Percentiles rank a stretch among this genome's conserved stretches.
Conservation (phyloP, 2,329 filamentous ascomycete species). For the Achaetomium macrosporum region DNA sequence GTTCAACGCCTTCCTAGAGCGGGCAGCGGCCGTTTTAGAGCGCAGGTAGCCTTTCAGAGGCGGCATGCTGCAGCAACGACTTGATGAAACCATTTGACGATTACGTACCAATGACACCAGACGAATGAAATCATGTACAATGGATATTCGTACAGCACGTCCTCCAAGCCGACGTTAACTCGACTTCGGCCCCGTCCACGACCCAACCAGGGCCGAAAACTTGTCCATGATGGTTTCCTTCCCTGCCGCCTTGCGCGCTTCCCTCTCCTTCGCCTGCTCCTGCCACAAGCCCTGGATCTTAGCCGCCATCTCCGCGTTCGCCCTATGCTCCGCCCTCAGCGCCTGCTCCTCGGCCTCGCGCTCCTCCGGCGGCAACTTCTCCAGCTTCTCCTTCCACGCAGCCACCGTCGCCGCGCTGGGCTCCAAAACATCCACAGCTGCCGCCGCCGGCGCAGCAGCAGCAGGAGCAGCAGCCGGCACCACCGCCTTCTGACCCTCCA, state of each 20-base stretch:
- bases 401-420: conserved; percentile 14
- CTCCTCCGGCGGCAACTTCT: conserved; percentile 53
- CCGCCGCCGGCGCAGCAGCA: not conserved
- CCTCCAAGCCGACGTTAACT: not conserved
- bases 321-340: conserved; percentile 55
- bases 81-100: conserved; percentile 6
- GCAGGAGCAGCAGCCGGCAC: conserved; percentile 10
- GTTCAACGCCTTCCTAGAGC: conserved; percentile 60
- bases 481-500: conserved; percentile 34
- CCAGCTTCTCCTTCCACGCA: conserved; percentile 47
- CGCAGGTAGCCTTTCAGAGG: conserved; percentile 11
- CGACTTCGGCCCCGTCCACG: conserved; percentile 12
- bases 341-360: conserved; percentile 58
- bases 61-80: not conserved
- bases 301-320: conserved; percentile 54
- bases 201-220: conserved; percentile 20
- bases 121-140: conserved; percentile 7
- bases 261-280: conserved; percentile 48
- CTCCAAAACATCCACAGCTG: conserved; percentile 21
- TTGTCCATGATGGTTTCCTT: conserved; percentile 41
- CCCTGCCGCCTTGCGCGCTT: conserved; percentile 52
- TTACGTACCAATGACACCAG: not conserved
- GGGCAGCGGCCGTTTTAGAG: conserved; percentile 53
- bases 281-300: conserved; percentile 50
- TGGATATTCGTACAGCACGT: conserved; percentile 6